Conservation (phyloP, 371 early-diverging fungal genomes). For the Rhizopus arrhizus region DNA sequence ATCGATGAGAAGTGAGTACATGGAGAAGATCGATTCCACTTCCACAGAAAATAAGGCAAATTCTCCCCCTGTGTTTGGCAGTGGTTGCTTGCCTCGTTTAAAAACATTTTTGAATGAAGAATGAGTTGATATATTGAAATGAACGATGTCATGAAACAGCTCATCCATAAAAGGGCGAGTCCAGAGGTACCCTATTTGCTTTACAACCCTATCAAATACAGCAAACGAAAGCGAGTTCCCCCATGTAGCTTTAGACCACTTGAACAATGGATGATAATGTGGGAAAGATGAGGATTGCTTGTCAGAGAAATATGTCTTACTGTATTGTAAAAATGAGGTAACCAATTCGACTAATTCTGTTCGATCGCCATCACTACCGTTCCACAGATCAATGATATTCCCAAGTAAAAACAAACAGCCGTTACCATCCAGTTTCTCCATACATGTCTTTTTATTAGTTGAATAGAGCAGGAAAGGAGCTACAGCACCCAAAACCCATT, state of each 20-base stretch:
- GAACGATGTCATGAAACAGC: conserved; percentile 42
- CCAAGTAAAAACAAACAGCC: conserved; percentile 60
- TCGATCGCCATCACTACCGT: background rate
- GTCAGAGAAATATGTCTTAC: conserved; percentile 47
- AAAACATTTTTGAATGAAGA: conserved; percentile 2
- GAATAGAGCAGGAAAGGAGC: conserved; percentile 5
- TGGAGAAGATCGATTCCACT: conserved; percentile 49
- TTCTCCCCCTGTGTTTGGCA: conserved; percentile 5
- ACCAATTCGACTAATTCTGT: conserved; percentile 34
- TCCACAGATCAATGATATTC: conserved; percentile 54
- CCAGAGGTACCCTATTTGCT: conserved; percentile 63
- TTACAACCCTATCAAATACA: conserved; percentile 49
- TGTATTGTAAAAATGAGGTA: conserved; percentile 35
- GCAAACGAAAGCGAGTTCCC: conserved; percentile 47
- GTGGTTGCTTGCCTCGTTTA: background rate
- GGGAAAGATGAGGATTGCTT: conserved; percentile 46
- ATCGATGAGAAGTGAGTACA: conserved; percentile 51
- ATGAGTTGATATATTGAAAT: conserved; percentile 27
- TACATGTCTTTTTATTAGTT: background rate
- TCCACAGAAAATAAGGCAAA: conserved; percentile 53
- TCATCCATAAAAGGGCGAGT: conserved; percentile 55
- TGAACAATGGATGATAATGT: conserved; percentile 68
- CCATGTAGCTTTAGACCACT: conserved; percentile 54
- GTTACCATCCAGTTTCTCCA: conserved; percentile 44
- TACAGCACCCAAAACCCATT: conserved; percentile 14